Percentiles rank a stretch among this genome's conserved stretches.
Conservation (phyloP, 805 yeast species). For the Tanozyma kutaoensis region DNA sequence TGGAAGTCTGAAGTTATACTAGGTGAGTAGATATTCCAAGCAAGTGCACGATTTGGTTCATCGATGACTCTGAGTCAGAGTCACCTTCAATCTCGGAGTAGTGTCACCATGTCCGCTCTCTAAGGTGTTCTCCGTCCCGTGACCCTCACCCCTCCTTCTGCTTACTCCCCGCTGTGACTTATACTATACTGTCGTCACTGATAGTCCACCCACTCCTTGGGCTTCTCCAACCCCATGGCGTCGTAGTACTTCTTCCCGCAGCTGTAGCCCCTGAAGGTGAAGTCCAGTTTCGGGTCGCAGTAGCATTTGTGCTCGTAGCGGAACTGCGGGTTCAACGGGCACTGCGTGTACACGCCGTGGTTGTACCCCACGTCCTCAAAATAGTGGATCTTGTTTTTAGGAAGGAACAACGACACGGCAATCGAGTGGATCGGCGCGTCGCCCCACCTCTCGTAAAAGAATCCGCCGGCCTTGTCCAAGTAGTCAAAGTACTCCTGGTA, state of each 20-base stretch:
- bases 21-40: no score
- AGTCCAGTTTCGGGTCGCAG: constrained; percentile 26
- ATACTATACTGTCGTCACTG: no score
- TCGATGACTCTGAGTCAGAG: no score
- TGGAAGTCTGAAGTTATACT: no score
- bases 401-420: constrained; percentile 51
- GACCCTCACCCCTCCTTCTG: no score
- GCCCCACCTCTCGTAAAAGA: constrained; percentile 85
- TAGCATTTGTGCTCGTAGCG: constrained; percentile 16
- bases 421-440: constrained; percentile 87
- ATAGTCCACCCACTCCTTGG: constrained; percentile 14
- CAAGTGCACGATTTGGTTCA: no score
- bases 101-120: no score
- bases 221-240: constrained; percentile 15
- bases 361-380: constrained; percentile 67
- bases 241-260: constrained; percentile 19
- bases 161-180: no score
- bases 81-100: no score
- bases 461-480: constrained; percentile 62
- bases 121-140: no score
- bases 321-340: constrained; percentile 30
- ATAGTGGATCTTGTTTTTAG: constrained; percentile 47
- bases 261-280: constrained; percentile 14
- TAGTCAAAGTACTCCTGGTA: constrained; percentile 49
- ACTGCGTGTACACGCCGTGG: constrained; percentile 55